A percentile compares a stretch with the other conserved stretches of the same genome.
Evolutionary conservation across 257 asterid genomes (phyloP).

Genomic region (Solanum chiquidenum): DNA sequence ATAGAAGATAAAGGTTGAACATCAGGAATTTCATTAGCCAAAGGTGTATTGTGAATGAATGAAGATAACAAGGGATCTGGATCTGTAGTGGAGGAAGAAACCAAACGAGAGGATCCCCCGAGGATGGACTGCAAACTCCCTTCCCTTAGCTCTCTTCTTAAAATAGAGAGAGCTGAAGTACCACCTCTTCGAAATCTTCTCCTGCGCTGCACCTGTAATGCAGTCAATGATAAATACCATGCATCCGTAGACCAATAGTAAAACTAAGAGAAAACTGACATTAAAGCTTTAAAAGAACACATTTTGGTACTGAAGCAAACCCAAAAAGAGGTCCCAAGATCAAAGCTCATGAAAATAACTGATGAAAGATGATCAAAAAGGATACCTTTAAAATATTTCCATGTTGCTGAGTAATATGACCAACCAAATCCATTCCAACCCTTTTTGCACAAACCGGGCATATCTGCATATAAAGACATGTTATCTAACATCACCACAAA

Average conservation of each 20-base stretch:
- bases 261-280: background rate
- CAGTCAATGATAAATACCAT: constrained; percentile 31
- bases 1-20: constrained; percentile 25
- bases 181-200: constrained; percentile 53
- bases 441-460: constrained; percentile 1
- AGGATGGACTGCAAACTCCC: constrained; percentile 57
- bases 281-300: background rate
- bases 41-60: constrained; percentile 53
- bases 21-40: constrained; percentile 22
- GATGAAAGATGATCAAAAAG: background rate
- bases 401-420: constrained; percentile 4
- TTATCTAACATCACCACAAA: background rate
- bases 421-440: background rate
- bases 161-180: constrained; percentile 31
- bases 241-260: background rate
- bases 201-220: constrained; percentile 55
- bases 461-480: background rate
- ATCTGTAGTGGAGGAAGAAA: constrained; percentile 35
- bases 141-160: constrained; percentile 58
- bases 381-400: background rate
- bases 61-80: constrained; percentile 65
- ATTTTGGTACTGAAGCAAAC: background rate
- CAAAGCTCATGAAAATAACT: background rate
- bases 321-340: background rate
- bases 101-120: constrained; percentile 38